Conservation (phyloP, 1,139 yeast genomes). For the Saccharomyces hybrid region DNA sequence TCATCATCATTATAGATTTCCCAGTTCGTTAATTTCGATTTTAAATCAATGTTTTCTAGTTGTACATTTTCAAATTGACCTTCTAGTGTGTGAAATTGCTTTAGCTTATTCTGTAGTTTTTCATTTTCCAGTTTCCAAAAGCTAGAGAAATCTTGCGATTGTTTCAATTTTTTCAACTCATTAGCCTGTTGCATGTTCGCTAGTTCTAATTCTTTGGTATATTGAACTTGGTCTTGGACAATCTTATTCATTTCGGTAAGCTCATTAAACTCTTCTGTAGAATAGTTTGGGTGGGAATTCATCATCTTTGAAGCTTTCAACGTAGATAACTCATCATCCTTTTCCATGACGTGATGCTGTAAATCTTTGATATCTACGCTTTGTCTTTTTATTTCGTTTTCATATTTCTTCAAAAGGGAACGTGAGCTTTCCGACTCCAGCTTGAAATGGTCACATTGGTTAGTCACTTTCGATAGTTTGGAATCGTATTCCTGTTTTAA, state of each 20-base stretch:
- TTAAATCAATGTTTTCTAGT: constrained; percentile 44
- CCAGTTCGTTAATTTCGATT: constrained; percentile 31
- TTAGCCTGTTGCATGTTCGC: constrained; percentile 43
- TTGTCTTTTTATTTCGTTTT: constrained; percentile 19
- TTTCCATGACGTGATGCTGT: constrained; percentile 16
- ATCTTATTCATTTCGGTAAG: constrained; percentile 40
- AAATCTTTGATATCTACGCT: constrained; percentile 16
- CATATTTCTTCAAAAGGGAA: constrained; percentile 17
- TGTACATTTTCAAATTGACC: constrained; percentile 45
- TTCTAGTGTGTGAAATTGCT: constrained; percentile 39
- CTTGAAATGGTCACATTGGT: constrained; percentile 14
- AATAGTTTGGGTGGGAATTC: constrained; percentile 21
- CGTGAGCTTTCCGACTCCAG: constrained; percentile 17
- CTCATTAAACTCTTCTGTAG: constrained; percentile 24
- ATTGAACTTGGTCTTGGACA: constrained; percentile 49
- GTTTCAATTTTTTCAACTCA: constrained; percentile 37
- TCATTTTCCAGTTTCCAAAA: constrained; percentile 47
- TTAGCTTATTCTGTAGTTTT: constrained; percentile 38
- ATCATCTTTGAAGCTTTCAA: constrained; percentile 20
- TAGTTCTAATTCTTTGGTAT: constrained; percentile 49
- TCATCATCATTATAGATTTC: constrained; percentile 25
- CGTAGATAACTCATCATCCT: constrained; percentile 22
- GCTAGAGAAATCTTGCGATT: constrained; percentile 40
- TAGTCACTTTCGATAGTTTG: constrained; percentile 10
- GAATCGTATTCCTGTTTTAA: constrained; percentile 13